Percentiles rank a stretch among this genome's conserved stretches.
These are phyloP conservation scores for Dysphania ambrosioides DNA, from an alignment of 148 eudicot species.

Conservation along the genomic window DNA sequence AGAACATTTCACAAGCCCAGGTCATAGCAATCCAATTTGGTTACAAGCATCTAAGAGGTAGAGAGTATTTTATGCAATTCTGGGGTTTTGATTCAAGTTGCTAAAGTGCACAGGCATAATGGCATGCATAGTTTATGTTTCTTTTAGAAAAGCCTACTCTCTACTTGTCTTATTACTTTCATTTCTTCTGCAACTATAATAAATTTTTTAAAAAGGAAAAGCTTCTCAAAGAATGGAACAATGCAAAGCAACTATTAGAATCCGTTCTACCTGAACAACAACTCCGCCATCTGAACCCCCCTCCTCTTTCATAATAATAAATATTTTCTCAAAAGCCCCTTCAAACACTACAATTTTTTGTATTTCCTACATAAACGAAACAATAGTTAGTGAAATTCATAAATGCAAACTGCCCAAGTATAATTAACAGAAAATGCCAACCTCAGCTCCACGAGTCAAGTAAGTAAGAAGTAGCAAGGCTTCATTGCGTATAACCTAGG, in stretches of 20 bases:
- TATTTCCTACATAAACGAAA: constrained; percentile 58
- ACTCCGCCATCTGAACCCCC: constrained; percentile 99
- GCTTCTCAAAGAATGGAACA: neutral
- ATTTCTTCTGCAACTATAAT: neutral
- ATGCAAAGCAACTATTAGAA: neutral
- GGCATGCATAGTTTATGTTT: no score
- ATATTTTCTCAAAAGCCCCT: constrained; percentile 97
- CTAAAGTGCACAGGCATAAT: no score
- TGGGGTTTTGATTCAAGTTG: neutral
- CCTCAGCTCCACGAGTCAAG: constrained; percentile 99
- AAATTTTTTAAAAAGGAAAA: neutral
- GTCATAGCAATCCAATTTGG: neutral
- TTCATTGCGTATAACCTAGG: constrained; percentile 93
- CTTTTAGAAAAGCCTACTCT: neutral
- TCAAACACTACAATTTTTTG: constrained; percentile 98
- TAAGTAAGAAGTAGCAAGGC: constrained; percentile 92
- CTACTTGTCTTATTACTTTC: neutral
- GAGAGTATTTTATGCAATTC: no score
- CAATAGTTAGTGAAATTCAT: neutral
- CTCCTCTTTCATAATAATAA: constrained; percentile 90
- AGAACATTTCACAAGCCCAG: neutral
- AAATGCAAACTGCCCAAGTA: neutral
- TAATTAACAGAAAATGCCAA: constrained; percentile 22
- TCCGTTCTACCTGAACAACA: constrained; percentile 81
- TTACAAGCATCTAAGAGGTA: neutral